A percentile compares a stretch with the other conserved stretches of the same genome.
Conservation (phyloP, 129 eudicot species). For the Ambrosia artemisiifolia region DNA sequence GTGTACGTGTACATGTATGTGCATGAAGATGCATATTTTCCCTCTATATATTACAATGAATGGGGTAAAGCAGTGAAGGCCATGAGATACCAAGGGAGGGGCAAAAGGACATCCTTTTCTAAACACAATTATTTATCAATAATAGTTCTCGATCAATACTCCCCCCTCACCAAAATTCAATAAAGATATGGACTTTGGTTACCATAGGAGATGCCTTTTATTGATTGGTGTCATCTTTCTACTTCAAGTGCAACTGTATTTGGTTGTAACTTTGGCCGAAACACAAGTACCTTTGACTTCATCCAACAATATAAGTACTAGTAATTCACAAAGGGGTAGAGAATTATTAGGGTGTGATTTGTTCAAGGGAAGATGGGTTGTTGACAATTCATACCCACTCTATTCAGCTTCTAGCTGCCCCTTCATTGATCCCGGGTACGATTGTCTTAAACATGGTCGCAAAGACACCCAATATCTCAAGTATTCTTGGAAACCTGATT, state of each 20-base stretch:
- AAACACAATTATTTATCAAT: constrained; percentile 15
- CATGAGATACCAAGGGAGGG: constrained; percentile 32
- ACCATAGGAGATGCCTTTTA: constrained; percentile 17
- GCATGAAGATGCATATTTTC: constrained; percentile 6
- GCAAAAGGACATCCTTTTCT: constrained; percentile 16
- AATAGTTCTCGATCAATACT: background rate
- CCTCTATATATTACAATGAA: constrained; percentile 4
- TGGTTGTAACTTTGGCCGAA: constrained; percentile 16
- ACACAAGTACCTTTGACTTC: constrained; percentile 23
- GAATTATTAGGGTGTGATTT: constrained; percentile 49
- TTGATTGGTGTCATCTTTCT: constrained; percentile 22
- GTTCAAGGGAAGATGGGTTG: constrained; percentile 73
- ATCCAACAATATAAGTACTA: background rate
- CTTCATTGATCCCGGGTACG: constrained; percentile 56
- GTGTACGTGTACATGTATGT: background rate
- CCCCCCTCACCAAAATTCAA: constrained; percentile 24
- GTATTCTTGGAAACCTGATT: constrained; percentile 68
- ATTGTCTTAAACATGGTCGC: constrained; percentile 74
- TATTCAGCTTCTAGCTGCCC: constrained; percentile 76
- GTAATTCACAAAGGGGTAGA: constrained; percentile 23
- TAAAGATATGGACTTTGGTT: constrained; percentile 26
- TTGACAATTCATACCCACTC: constrained; percentile 66
- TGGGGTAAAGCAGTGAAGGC: constrained; percentile 19
- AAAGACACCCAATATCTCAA: constrained; percentile 68
- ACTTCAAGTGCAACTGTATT: constrained; percentile 14